phyloP scores from a whole-genome alignment of 495 filamentous ascomycete genomes.

The Physcia stellaris region DNA sequence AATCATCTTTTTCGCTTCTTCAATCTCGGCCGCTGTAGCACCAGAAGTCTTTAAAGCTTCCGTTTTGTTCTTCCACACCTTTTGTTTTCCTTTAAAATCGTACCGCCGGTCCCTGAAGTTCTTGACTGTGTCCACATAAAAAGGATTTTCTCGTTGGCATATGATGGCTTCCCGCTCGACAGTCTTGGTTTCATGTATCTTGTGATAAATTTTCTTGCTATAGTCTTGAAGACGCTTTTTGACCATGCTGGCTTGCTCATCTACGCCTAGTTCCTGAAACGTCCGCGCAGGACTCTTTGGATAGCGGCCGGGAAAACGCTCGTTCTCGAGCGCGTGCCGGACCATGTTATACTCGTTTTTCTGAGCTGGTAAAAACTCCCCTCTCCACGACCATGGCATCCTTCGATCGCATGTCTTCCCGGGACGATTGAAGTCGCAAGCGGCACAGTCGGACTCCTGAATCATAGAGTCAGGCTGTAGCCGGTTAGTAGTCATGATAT shows the following conservation, averaged over 20 bases:
- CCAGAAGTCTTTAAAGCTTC: slow-evolving; percentile 72
- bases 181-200: slow-evolving; percentile 90
- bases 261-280: slow-evolving; percentile 67
- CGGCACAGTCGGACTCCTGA: slow-evolving; percentile 84
- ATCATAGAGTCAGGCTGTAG: slow-evolving; percentile 98
- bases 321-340: slow-evolving; percentile 79
- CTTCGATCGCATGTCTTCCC: slow-evolving; percentile 95
- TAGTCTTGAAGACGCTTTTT: slow-evolving; percentile 86
- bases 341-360: slow-evolving; percentile 99
- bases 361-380: slow-evolving; percentile 92
- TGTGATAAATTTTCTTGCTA: slow-evolving; percentile 98
- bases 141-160: slow-evolving; percentile 95
- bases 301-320: slow-evolving; percentile 66
- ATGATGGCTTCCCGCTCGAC: slow-evolving; percentile 95
- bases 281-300: slow-evolving; percentile 55
- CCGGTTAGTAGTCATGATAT: slow-evolving; percentile 99
- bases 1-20: slow-evolving; percentile 97
- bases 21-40: slow-evolving; percentile 62
- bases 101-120: slow-evolving; percentile 92
- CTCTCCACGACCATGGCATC: slow-evolving; percentile 95
- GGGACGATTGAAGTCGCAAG: slow-evolving; percentile 95
- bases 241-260: slow-evolving; percentile 70
- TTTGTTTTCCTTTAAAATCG: slow-evolving; percentile 96
- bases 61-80: slow-evolving; percentile 95
- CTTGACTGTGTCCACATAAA: slow-evolving; percentile 93